Percentiles rank a stretch among this genome's conserved stretches.
Conservation (phyloP, 2,329 filamentous ascomycete genomes). For the Hypoxylon sp. region DNA sequence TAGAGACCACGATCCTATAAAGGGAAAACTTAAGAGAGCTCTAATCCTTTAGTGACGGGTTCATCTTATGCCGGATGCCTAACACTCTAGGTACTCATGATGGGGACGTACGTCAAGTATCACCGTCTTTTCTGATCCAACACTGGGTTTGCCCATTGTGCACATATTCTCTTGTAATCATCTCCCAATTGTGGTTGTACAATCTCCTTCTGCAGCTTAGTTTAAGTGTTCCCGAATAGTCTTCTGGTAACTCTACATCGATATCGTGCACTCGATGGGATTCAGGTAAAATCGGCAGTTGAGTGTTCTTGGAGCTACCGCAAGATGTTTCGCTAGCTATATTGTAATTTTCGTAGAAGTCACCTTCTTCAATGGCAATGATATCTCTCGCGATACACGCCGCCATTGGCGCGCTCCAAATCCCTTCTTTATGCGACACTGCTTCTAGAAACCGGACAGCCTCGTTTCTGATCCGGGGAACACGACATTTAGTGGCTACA, state of each 20-base stretch:
- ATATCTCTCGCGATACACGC: constrained; percentile 49
- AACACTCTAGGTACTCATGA: no score
- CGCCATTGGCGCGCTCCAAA: constrained; percentile 51
- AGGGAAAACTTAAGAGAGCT: no score
- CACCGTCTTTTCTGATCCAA: constrained; percentile 15
- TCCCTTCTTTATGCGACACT: constrained; percentile 47
- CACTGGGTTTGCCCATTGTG: constrained; percentile 15
- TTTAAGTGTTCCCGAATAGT: constrained; percentile 15
- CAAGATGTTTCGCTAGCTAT: neutral
- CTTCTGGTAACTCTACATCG: constrained; percentile 27
- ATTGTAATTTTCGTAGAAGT: constrained; percentile 30
- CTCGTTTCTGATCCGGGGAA: constrained; percentile 51
- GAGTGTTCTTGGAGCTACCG: neutral
- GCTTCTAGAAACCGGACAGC: constrained; percentile 26
- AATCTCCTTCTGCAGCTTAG: constrained; percentile 20
- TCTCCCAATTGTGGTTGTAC: constrained; percentile 11
- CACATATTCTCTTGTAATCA: constrained; percentile 22
- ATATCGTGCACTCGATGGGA: constrained; percentile 26
- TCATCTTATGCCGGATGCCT: no score
- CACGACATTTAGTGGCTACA: constrained; percentile 57
- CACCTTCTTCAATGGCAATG: constrained; percentile 51
- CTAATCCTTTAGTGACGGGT: no score
- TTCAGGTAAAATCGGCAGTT: constrained; percentile 9
- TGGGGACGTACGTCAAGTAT: no score
- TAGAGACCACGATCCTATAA: no score